Evolutionary conservation across 495 filamentous ascomycete species (phyloP).

Genomic region (Collariella sp.): DNA sequence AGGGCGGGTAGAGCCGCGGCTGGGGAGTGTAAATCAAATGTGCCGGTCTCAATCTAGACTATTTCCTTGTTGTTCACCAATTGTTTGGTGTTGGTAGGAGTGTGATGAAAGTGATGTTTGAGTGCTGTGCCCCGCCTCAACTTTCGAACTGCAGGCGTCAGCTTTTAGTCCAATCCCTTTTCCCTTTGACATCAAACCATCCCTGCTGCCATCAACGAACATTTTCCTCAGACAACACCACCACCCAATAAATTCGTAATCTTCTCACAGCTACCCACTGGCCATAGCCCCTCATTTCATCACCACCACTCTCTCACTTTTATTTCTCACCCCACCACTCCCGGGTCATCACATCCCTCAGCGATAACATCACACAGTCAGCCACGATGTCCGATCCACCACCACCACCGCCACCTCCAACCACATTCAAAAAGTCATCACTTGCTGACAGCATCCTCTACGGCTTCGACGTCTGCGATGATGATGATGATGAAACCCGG

Average conservation of each 20-base stretch:
- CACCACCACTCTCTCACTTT: no score
- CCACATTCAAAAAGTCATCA: no score
- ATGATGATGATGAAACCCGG: constrained; percentile 17
- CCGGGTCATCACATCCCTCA: no score
- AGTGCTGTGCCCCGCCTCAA: not conserved
- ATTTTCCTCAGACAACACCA: no score
- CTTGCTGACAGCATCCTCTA: constrained; percentile 12
- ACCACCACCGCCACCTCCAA: not conserved
- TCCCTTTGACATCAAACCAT: no score
- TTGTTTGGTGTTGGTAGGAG: not conserved
- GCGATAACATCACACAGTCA: no score
- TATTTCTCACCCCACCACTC: not conserved
- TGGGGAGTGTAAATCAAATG: constrained; percentile 34
- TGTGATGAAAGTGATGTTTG: not conserved
- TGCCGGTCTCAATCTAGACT: constrained; percentile 30
- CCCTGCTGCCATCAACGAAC: no score
- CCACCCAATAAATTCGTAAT: no score
- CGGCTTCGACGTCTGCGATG: constrained; percentile 25
- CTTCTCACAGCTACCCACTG: no score
- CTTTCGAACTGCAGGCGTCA: not conserved
- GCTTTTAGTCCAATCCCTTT: no score
- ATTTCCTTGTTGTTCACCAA: constrained; percentile 9
- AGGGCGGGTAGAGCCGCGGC: constrained; percentile 13
- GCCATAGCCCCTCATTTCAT: no score
- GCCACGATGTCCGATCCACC: no score